Base-by-base conservation (phyloP, 2,329 filamentous ascomycete species). In the Trichoderma brevicompactum region DNA sequence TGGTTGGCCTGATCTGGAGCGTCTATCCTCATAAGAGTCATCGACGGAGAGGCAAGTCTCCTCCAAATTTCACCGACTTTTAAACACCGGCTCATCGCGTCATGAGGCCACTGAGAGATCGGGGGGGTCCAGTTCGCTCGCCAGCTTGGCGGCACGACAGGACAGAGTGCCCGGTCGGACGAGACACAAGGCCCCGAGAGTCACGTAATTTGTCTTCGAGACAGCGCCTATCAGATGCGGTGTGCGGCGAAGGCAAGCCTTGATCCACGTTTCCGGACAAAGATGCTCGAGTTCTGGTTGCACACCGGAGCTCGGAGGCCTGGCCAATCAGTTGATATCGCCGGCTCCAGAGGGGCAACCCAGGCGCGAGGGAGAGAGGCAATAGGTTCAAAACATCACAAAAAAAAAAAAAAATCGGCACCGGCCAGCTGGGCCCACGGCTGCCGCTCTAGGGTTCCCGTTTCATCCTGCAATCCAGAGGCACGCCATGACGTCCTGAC, bases 401-500 rank as follows among this genome's bases (percentile, higher is more conserved):
- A 56, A 38, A 36, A 61, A 2, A 50, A n/a, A 52, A n/a, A 53
- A 40, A 36, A 19, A n/a, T 54, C 59, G 56, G 65, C 55, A 64
- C 66, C 66, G 66, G 58, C 59, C 15, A 50, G 58, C 64, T 66
- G 66, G 66, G 64, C 66, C 59, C 50, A 23, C 36, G n/a, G 52
- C 38, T 49, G 63, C 54, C 46, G 62, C 65, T 48, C 54, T 64
- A 46, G 50, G 65, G 65, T 23, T 66, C 50, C 48, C 43, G 60
- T 64, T 58, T 65, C 46, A 64, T 55, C 54, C 49, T 67, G 56
- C 61, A 56, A 38, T 41, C 44, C 46, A 34, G 40, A 58, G 49
- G 52, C 56, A n/a, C n/a, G 53, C 61, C 43, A 69, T 69, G 68
- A 69, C 68, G 68, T 69, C 64, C 41, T 49, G 1, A 23, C 7